Evolutionary conservation across 805 yeast genomes (phyloP).

Genomic region (Yarrowia porcina): DNA sequence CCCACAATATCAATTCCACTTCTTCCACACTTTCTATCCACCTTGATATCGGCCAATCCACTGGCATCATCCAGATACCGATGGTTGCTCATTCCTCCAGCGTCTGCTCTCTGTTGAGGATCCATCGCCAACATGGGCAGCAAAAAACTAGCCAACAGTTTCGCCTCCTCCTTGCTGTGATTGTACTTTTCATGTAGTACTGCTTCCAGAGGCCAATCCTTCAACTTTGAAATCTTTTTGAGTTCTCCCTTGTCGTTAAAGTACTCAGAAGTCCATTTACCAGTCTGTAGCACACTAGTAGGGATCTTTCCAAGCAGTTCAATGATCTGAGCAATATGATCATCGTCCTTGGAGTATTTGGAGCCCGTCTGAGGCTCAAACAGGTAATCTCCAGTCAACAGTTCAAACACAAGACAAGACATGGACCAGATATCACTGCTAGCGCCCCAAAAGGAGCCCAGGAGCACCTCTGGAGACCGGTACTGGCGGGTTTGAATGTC

Average conservation of each 20-base stretch:
- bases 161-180: slow-evolving; percentile 63
- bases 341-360: slow-evolving; percentile 83
- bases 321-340: slow-evolving; percentile 92
- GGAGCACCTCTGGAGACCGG: slow-evolving; percentile 81
- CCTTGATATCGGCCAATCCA: slow-evolving; percentile 64
- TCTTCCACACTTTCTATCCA: slow-evolving; percentile 74
- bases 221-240: slow-evolving; percentile 72
- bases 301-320: slow-evolving; percentile 77
- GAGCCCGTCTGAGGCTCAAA: slow-evolving; percentile 71
- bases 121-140: slow-evolving; percentile 77
- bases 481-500: slow-evolving; percentile 91
- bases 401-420: slow-evolving; percentile 86
- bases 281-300: slow-evolving; percentile 51
- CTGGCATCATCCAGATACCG: slow-evolving; percentile 75
- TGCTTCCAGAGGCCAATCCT: slow-evolving; percentile 82
- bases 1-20: slow-evolving; percentile 89
- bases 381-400: slow-evolving; percentile 88
- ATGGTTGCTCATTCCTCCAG: slow-evolving; percentile 91
- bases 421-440: slow-evolving; percentile 95
- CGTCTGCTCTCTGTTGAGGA: slow-evolving; percentile 85
- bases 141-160: slow-evolving; percentile 70
- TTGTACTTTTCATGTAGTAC: slow-evolving; percentile 86
- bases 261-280: slow-evolving; percentile 58
- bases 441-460: slow-evolving; percentile 90
- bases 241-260: slow-evolving; percentile 67